Percentiles rank a stretch among this genome's conserved stretches.
Conservation (phyloP, 2,329 filamentous ascomycete species). For the Chaetomiaceae sp. region DNA sequence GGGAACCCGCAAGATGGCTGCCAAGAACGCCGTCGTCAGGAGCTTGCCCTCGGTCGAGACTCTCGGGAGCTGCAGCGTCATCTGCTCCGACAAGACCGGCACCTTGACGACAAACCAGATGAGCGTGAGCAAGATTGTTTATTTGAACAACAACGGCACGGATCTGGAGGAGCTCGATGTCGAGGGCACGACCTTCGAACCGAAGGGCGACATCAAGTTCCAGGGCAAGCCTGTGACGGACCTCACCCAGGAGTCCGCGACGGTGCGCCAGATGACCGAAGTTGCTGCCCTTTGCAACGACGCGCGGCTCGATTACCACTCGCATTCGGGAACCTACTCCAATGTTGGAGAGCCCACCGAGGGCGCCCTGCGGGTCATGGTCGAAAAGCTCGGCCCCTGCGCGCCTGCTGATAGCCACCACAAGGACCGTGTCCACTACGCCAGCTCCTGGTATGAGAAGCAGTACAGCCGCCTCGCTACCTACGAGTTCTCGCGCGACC, state of each 20-base stretch:
- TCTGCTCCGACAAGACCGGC: slow-evolving; percentile 98
- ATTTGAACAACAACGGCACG: slow-evolving; percentile 68
- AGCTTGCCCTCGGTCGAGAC: slow-evolving; percentile 97
- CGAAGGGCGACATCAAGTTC: slow-evolving; percentile 67
- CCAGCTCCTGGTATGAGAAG: slow-evolving; percentile 80
- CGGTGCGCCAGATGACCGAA: slow-evolving; percentile 71
- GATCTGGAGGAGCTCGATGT: slow-evolving; percentile 83
- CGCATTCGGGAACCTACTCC: slow-evolving; percentile 67
- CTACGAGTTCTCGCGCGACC: slow-evolving; percentile 94
- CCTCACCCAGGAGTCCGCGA: slow-evolving; percentile 66
- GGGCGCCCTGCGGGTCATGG: slow-evolving; percentile 82
- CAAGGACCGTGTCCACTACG: slow-evolving; percentile 69
- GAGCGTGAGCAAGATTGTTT: slow-evolving; percentile 92
- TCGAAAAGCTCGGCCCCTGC: slow-evolving; percentile 89
- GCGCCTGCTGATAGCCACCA: slow-evolving; percentile 51
- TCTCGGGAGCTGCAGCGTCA: slow-evolving; percentile 96
- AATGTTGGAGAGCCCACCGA: slow-evolving; percentile 94
- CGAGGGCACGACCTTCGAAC: slow-evolving; percentile 88
- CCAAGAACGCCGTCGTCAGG: slow-evolving; percentile 95
- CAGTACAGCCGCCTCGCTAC: slow-evolving; percentile 72
- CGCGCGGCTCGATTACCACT: slow-evolving; percentile 75
- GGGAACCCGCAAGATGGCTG: slow-evolving; percentile 96
- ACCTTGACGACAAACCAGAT: slow-evolving; percentile 98
- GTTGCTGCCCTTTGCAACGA: slow-evolving; percentile 83
- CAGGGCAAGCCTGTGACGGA: slow-evolving; percentile 66